phyloP scores from a whole-genome alignment of 2,329 filamentous ascomycete species.

The Epichloe coenophiala region DNA sequence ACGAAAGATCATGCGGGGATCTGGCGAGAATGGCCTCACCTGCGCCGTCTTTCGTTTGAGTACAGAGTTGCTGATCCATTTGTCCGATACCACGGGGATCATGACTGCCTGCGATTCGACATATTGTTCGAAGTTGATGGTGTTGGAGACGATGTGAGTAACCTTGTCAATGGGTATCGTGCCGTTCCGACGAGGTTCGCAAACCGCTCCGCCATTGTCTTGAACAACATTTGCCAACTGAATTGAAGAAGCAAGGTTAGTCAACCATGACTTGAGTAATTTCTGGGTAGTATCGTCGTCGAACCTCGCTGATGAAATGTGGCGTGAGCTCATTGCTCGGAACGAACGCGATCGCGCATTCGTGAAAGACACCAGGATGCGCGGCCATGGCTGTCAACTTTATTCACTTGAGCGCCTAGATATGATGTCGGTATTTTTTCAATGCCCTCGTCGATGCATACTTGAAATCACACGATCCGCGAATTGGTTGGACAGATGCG shows the following conservation, averaged over 20 bases:
- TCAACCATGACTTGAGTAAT: too few species aligned
- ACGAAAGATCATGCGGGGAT: constrained; percentile 80
- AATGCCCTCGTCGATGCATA: background rate
- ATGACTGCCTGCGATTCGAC: constrained; percentile 58
- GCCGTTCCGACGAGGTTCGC: constrained; percentile 34
- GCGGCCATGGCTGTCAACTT: constrained; percentile 14
- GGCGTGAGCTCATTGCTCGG: constrained; percentile 26
- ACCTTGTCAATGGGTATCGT: constrained; percentile 32
- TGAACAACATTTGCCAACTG: constrained; percentile 30
- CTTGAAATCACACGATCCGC: too few species aligned
- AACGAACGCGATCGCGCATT: constrained; percentile 33
- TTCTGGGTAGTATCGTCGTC: background rate
- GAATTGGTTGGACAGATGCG: too few species aligned
- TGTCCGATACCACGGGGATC: constrained; percentile 70
- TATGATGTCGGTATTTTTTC: background rate
- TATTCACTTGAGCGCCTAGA: background rate
- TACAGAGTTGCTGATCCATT: constrained; percentile 66
- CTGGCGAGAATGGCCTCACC: constrained; percentile 75
- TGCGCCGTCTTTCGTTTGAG: constrained; percentile 57
- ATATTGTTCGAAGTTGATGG: constrained; percentile 87
- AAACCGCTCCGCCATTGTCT: constrained; percentile 37
- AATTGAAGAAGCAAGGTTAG: background rate
- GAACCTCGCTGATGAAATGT: constrained; percentile 28
- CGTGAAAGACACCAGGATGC: constrained; percentile 23
- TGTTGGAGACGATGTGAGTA: constrained; percentile 51